These are phyloP conservation scores for Pseudozyma thailandica DNA, from an alignment of 1,284 basidiomycete genomes.

Conservation along the genomic window DNA sequence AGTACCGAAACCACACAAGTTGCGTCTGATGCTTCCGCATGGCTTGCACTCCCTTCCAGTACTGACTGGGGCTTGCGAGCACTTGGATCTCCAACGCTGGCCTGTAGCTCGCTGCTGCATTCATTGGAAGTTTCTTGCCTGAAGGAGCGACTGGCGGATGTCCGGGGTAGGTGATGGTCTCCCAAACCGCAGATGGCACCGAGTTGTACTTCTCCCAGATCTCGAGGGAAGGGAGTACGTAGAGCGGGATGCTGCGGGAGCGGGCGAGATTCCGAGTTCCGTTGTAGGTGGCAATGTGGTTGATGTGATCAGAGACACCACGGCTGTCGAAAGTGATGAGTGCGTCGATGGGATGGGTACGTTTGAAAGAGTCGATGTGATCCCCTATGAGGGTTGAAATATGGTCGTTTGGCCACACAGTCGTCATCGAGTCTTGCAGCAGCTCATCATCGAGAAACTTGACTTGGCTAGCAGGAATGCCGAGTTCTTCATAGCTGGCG, in stretches of 20 bases:
- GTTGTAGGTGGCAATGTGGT: conserved; percentile 81
- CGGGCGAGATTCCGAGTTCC: conserved; percentile 39
- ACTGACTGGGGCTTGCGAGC: conserved; percentile 37
- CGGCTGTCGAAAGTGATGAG: conserved; percentile 87
- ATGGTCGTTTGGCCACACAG: conserved; percentile 75
- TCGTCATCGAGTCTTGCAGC: conserved; percentile 81
- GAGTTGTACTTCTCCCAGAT: conserved; percentile 50
- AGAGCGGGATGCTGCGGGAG: conserved; percentile 61
- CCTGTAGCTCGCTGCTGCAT: background rate
- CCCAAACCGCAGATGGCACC: conserved; percentile 38
- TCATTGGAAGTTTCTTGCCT: background rate
- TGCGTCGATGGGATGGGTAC: conserved; percentile 64
- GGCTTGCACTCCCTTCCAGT: conserved; percentile 41
- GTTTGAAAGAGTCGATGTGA: conserved; percentile 70
- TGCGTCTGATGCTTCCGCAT: conserved; percentile 62
- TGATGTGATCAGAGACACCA: conserved; percentile 88
- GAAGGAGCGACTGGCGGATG: background rate
- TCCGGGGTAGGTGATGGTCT: conserved; percentile 30
- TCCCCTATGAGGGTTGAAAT: conserved; percentile 75
- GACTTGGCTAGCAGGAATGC: conserved; percentile 74
- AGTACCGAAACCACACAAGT: conserved; percentile 65
- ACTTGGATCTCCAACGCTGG: conserved; percentile 32
- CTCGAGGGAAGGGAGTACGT: conserved; percentile 37
- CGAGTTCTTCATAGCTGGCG: conserved; percentile 72
- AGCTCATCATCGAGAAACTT: conserved; percentile 77